Conservation (phyloP, 2,329 filamentous ascomycete species). For the Huntiella decipiens region DNA sequence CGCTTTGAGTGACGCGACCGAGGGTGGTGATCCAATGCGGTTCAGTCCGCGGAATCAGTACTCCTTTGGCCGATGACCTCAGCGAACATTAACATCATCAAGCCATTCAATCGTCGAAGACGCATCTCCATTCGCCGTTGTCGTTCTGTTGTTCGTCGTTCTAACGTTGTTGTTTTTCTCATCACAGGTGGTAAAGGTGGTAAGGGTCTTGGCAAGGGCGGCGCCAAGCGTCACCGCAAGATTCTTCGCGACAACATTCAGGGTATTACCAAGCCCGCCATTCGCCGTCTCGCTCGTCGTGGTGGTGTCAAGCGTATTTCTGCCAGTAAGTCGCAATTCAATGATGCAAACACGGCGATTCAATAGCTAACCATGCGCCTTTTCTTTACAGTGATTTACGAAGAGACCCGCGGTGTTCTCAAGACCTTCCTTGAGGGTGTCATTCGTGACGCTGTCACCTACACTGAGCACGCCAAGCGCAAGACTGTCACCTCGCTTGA, state of each 20-base stretch:
- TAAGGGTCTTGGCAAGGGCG: conserved; percentile 95
- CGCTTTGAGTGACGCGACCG: conserved; percentile 4
- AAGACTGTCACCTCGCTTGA: conserved; percentile 59
- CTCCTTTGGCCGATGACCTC: not conserved
- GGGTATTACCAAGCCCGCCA: conserved; percentile 96
- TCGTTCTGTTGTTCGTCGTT: not conserved
- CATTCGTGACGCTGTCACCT: conserved; percentile 59
- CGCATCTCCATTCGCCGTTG: too few species aligned
- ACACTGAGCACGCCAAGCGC: conserved; percentile 65
- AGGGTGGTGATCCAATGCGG: too few species aligned
- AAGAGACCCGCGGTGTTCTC: conserved; percentile 58
- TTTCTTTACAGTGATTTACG: conserved; percentile 44
- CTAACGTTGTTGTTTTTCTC: conserved; percentile 4
- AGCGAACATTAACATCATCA: not conserved
- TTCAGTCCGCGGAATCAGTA: not conserved
- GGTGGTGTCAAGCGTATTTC: conserved; percentile 99
- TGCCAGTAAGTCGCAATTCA: conserved; percentile 30
- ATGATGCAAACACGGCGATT: not conserved
- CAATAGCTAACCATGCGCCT: conserved; percentile 1
- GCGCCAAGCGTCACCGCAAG: conserved; percentile 97
- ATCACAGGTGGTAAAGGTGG: conserved; percentile 64
- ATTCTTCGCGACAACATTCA: conserved; percentile 99
- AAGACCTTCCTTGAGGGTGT: conserved; percentile 64
- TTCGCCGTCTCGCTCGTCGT: conserved; percentile 95
- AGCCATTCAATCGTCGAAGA: not conserved